These are phyloP conservation scores for Caryopteris hybrid DNA, from an alignment of 305 asterid species.

Conservation along the genomic window DNA sequence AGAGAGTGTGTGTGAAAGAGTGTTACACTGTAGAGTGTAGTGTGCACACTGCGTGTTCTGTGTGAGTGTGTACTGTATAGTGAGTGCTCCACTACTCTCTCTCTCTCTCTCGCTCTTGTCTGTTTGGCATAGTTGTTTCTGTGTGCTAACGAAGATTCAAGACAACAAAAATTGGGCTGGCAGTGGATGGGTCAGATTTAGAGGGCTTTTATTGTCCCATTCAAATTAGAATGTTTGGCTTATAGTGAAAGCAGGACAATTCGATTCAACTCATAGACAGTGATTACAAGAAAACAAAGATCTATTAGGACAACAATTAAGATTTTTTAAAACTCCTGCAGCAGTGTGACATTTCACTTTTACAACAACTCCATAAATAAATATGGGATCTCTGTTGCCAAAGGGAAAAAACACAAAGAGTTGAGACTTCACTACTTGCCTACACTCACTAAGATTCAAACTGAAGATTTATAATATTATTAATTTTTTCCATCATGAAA, in stretches of 20 bases:
- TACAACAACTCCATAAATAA: too few relatives aligned
- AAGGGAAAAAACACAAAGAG: too few relatives aligned
- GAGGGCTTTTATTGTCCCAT: constrained; percentile 25
- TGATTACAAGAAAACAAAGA: background rate
- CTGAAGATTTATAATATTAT: too few relatives aligned
- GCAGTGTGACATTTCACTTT: background rate
- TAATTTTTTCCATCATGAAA: too few relatives aligned
- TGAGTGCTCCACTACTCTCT: background rate
- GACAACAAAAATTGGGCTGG: constrained; percentile 33
- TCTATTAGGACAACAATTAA: background rate
- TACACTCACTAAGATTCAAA: too few relatives aligned
- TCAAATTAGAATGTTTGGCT: constrained; percentile 3
- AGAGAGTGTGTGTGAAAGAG: background rate
- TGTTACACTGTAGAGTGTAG: background rate
- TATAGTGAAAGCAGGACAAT: background rate
- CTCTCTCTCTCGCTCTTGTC: background rate
- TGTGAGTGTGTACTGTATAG: background rate
- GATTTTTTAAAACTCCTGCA: background rate
- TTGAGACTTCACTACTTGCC: too few relatives aligned
- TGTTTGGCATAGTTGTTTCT: constrained; percentile 25
- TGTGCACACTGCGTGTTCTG: background rate
- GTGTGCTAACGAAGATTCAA: constrained; percentile 19
- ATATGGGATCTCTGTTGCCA: too few relatives aligned
- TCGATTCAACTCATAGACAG: background rate
- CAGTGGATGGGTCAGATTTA: constrained; percentile 22